These are phyloP conservation scores for Penicillium verhagenii DNA, from an alignment of 495 filamentous ascomycete genomes.

Conservation along the genomic window DNA sequence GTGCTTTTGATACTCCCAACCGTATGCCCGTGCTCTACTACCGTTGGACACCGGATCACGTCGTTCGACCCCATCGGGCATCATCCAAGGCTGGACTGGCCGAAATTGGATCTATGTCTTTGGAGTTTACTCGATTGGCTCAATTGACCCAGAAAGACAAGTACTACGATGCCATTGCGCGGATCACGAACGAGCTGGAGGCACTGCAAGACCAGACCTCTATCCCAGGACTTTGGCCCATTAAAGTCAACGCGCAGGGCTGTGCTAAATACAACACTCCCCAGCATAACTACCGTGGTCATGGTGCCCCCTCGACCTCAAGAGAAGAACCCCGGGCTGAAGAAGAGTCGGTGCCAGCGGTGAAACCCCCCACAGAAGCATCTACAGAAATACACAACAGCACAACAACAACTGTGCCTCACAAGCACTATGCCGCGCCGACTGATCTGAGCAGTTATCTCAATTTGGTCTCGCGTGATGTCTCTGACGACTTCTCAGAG, in stretches of 20 bases:
- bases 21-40: constrained; percentile 91
- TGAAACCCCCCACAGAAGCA: no score
- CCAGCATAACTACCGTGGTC: not conserved
- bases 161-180: constrained; percentile 94
- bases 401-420: constrained; percentile 5
- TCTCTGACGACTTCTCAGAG: constrained; percentile 19
- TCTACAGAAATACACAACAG: not conserved
- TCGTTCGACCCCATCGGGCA: constrained; percentile 64
- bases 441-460: constrained; percentile 30
- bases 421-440: constrained; percentile 17
- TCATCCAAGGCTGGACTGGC: constrained; percentile 64
- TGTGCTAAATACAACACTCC: constrained; percentile 43
- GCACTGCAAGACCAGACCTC: constrained; percentile 71
- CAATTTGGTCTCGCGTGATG: constrained; percentile 20
- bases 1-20: constrained; percentile 95
- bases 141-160: constrained; percentile 83
- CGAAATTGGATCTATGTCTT: constrained; percentile 84
- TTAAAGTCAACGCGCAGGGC: constrained; percentile 73
- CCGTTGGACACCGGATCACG: constrained; percentile 72
- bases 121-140: constrained; percentile 93
- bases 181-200: constrained; percentile 85
- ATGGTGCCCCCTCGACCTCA: not conserved
- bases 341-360: not conserved
- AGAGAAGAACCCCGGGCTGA: not conserved
- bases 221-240: constrained; percentile 83